A percentile compares a stretch with the other conserved stretches of the same genome.
Evolutionary conservation across 768 basidiomycete genomes (phyloP).

Genomic region (Sutorius australiensis): DNA sequence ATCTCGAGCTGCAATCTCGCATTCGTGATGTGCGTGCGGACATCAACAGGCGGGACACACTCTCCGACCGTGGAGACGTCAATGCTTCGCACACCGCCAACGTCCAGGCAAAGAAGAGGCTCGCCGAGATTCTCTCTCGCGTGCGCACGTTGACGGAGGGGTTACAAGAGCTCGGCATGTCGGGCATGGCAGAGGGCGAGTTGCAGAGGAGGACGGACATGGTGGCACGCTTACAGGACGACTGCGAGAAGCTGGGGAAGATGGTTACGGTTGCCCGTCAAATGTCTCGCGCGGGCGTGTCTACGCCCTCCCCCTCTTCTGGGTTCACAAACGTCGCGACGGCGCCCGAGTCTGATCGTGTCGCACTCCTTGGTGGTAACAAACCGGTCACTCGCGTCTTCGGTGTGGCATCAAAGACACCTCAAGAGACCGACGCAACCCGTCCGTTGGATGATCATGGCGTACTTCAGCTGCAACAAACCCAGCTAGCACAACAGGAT

Average conservation of each 20-base stretch:
- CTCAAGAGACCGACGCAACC: slow-evolving; percentile 80
- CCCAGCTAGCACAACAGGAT: slow-evolving; percentile 83
- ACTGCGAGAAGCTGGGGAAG: slow-evolving; percentile 82
- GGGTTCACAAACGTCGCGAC: slow-evolving; percentile 27
- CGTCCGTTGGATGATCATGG: slow-evolving; percentile 85
- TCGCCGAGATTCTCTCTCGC: slow-evolving; percentile 73
- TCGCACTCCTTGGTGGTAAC: slow-evolving; percentile 55
- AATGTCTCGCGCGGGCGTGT: slow-evolving; percentile 36
- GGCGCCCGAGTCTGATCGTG: slow-evolving; percentile 56
- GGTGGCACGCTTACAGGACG: slow-evolving; percentile 84
- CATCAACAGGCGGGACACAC: slow-evolving; percentile 83
- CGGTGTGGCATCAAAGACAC: slow-evolving; percentile 52
- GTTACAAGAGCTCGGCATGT: slow-evolving; percentile 57
- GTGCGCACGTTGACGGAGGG: slow-evolving; percentile 69
- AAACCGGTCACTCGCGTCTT: slow-evolving; percentile 72
- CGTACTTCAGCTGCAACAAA: slow-evolving; percentile 72
- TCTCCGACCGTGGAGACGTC: slow-evolving; percentile 72
- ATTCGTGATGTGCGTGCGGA: slow-evolving; percentile 81
- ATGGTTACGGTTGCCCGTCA: slow-evolving; percentile 78
- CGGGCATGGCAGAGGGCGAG: slow-evolving; percentile 89
- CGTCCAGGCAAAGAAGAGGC: slow-evolving; percentile 81
- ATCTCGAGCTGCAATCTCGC: slow-evolving; percentile 68
- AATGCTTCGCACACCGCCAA: slow-evolving; percentile 72
- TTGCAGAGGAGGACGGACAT: slow-evolving; percentile 84
- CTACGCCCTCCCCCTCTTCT: slow-evolving; percentile 27